phyloP scores from a whole-genome alignment of 805 yeast species.

The Teunomyces pallodes region DNA sequence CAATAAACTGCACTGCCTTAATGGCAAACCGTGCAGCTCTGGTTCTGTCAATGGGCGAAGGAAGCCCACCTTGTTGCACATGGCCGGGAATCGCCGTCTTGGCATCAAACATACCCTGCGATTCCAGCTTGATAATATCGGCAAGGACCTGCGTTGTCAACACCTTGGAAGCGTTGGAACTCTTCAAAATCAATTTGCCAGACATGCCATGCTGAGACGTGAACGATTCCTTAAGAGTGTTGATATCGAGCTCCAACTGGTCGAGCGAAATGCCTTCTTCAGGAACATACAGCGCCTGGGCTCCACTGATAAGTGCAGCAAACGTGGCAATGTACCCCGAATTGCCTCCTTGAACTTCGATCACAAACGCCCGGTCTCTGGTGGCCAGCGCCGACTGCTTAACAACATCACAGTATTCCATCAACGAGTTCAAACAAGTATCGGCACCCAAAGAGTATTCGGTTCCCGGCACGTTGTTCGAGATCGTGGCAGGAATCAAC shows the following conservation, averaged over 20 bases:
- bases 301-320: constrained; percentile 84
- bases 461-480: constrained; percentile 98
- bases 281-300: constrained; percentile 87
- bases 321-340: constrained; percentile 90
- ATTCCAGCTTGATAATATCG: constrained; percentile 77
- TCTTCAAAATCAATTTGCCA: constrained; percentile 83
- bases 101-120: constrained; percentile 75
- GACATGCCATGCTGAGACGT: constrained; percentile 74
- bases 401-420: constrained; percentile 90
- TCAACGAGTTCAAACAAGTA: constrained; percentile 89
- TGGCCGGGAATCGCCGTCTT: constrained; percentile 98
- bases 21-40: constrained; percentile 88
- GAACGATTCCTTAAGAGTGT: constrained; percentile 64
- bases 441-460: constrained; percentile 95
- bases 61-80: constrained; percentile 95
- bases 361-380: constrained; percentile 90
- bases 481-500: constrained; percentile 90
- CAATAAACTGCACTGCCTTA: constrained; percentile 85
- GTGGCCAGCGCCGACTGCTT: constrained; percentile 95
- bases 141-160: constrained; percentile 82
- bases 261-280: constrained; percentile 72
- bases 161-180: constrained; percentile 78
- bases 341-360: constrained; percentile 98
- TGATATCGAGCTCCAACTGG: constrained; percentile 74
- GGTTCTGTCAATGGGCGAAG: constrained; percentile 91